These are phyloP conservation scores for Marasmius tenuissimus DNA, from an alignment of 1,284 basidiomycete genomes.

Conservation along the genomic window DNA sequence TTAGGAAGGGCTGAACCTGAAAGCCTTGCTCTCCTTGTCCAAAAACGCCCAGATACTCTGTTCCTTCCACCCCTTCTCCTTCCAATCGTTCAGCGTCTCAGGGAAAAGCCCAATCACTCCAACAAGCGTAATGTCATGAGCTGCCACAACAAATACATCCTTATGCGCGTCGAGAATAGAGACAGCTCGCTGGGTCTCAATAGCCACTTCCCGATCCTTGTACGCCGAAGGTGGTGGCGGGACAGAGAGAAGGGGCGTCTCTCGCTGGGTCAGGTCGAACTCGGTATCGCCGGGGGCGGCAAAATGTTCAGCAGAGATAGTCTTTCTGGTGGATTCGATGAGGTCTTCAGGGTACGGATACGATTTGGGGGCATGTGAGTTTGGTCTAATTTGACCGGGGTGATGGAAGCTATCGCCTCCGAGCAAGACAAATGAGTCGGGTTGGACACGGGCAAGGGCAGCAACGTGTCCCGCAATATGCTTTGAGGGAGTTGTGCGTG, in stretches of 20 bases:
- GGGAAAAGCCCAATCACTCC: constrained; percentile 18
- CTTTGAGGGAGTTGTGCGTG: background rate
- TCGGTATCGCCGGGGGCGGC: background rate
- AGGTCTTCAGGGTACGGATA: constrained; percentile 16
- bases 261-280: constrained; percentile 12
- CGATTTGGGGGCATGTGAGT: constrained; percentile 6
- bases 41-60: constrained; percentile 19
- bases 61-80: constrained; percentile 22
- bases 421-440: constrained; percentile 20
- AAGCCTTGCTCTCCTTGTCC: constrained; percentile 16
- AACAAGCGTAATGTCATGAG: constrained; percentile 17
- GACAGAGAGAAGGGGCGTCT: constrained; percentile 13
- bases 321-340: constrained; percentile 6
- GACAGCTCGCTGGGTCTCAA: constrained; percentile 4
- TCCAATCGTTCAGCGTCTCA: constrained; percentile 18
- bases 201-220: background rate
- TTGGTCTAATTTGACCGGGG: constrained; percentile 22
- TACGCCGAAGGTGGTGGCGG: constrained; percentile 3
- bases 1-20: constrained; percentile 5
- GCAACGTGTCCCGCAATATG: constrained; percentile 18
- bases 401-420: constrained; percentile 24
- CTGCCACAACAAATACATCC: constrained; percentile 20
- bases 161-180: constrained; percentile 17
- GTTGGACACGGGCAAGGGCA: constrained; percentile 22
- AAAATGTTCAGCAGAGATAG: constrained; percentile 15